Conservation (phyloP, 306 rosid species). For the Inga laurina region DNA sequence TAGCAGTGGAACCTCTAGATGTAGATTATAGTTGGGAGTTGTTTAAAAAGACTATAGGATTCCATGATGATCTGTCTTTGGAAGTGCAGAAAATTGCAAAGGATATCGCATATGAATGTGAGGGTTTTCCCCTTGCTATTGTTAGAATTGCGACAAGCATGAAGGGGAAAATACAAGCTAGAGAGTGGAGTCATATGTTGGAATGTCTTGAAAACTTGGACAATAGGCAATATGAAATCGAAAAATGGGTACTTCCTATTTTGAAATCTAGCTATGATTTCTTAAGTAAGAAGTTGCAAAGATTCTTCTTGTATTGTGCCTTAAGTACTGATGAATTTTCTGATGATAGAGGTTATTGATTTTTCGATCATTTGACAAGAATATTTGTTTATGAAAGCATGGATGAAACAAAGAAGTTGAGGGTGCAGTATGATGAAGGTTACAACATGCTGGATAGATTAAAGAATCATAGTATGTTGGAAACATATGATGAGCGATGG, state of each 20-base stretch:
- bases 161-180: accelerated
- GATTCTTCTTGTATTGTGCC: not conserved
- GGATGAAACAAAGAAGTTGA: not conserved
- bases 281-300: not conserved
- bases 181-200: not conserved
- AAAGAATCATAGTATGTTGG: not conserved
- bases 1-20: too few relatives aligned
- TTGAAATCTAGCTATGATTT: not conserved
- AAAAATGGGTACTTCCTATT: not conserved
- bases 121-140: not conserved
- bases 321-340: accelerated
- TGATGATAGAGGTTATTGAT: accelerated
- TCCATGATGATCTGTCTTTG: accelerated
- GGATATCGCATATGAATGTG: accelerated
- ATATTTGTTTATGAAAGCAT: not conserved
- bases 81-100: accelerated
- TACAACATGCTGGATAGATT: not conserved
- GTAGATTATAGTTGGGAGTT: too few relatives aligned
- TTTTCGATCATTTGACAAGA: not conserved
- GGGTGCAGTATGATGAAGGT: not conserved
- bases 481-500: too few relatives aligned
- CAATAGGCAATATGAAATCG: not conserved
- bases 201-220: not conserved
- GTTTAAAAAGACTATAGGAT: not conserved
- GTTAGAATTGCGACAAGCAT: not conserved